Conservation (phyloP, 2,329 filamentous ascomycete species). For the Talaromyces sp. region DNA sequence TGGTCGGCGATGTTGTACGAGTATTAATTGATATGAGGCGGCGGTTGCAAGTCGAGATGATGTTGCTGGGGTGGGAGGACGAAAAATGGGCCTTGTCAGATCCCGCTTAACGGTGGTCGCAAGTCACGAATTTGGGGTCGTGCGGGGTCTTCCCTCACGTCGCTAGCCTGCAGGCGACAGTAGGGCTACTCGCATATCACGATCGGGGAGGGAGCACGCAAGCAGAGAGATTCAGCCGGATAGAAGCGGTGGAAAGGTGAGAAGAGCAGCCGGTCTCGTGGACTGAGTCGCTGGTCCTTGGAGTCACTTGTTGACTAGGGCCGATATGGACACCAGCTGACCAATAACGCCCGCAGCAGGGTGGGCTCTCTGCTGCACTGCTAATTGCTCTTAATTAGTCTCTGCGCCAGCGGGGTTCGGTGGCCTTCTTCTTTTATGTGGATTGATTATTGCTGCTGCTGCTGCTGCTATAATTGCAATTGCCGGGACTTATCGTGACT, state of each 20-base stretch:
- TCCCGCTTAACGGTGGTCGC: neutral
- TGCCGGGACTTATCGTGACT: too few relatives aligned
- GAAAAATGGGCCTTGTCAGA: neutral
- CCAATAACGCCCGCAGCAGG: neutral
- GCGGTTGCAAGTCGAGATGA: neutral
- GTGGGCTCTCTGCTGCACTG: neutral
- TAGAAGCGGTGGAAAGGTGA: neutral
- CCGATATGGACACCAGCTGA: neutral
- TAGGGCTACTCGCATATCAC: constrained; percentile 18
- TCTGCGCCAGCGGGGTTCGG: neutral
- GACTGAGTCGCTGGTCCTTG: neutral
- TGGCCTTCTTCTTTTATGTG: too few relatives aligned
- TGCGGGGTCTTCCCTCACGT: constrained; percentile 22
- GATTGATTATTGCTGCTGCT: neutral
- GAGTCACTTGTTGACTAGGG: neutral
- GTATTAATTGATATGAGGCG: neutral
- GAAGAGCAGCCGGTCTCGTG: neutral
- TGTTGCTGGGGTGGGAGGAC: neutral
- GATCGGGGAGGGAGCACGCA: constrained; percentile 7
- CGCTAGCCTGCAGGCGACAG: constrained; percentile 15
- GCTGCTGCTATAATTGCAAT: neutral
- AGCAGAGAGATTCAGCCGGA: neutral
- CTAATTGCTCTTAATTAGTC: neutral
- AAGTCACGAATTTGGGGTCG: constrained; percentile 17
- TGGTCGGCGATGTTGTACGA: neutral